Percentiles rank a stretch among this genome's conserved stretches.
phyloP scores from a whole-genome alignment of 129 eudicot species.

The Ambrosia trifida region DNA sequence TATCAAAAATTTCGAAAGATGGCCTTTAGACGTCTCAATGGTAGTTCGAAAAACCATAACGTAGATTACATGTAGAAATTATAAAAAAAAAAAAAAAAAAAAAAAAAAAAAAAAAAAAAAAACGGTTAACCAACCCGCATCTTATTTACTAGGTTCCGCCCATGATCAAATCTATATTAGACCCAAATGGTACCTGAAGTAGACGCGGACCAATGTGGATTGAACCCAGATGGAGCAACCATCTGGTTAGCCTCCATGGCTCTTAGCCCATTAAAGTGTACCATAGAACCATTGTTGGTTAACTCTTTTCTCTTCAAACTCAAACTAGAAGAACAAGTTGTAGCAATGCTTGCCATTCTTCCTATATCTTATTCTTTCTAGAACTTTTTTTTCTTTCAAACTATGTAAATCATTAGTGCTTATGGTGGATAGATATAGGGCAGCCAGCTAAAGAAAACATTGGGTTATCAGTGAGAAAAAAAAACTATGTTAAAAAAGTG shows the following conservation, averaged over 20 bases:
- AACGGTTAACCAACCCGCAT: too few species aligned
- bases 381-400: not conserved
- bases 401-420: slow-evolving; percentile 4
- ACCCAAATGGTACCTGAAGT: slow-evolving; percentile 40
- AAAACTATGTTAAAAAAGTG: slow-evolving; percentile 24
- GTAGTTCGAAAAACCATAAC: too few species aligned
- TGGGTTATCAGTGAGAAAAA: slow-evolving; percentile 33
- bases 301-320: slow-evolving; percentile 41
- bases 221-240: slow-evolving; percentile 30
- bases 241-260: slow-evolving; percentile 31
- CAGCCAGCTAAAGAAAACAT: slow-evolving; percentile 23
- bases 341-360: slow-evolving; percentile 57
- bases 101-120: too few species aligned
- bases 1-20: too few species aligned
- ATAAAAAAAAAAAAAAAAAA: too few species aligned
- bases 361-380: not conserved
- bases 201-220: slow-evolving; percentile 37
- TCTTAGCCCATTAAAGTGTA: slow-evolving; percentile 58
- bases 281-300: slow-evolving; percentile 38
- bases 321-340: slow-evolving; percentile 58
- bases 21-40: too few species aligned
- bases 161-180: not conserved
- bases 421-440: slow-evolving; percentile 22
- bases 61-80: too few species aligned
- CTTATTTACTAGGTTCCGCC: too few species aligned